phyloP scores from a whole-genome alignment of 768 basidiomycete species.

The Terana coerulea region DNA sequence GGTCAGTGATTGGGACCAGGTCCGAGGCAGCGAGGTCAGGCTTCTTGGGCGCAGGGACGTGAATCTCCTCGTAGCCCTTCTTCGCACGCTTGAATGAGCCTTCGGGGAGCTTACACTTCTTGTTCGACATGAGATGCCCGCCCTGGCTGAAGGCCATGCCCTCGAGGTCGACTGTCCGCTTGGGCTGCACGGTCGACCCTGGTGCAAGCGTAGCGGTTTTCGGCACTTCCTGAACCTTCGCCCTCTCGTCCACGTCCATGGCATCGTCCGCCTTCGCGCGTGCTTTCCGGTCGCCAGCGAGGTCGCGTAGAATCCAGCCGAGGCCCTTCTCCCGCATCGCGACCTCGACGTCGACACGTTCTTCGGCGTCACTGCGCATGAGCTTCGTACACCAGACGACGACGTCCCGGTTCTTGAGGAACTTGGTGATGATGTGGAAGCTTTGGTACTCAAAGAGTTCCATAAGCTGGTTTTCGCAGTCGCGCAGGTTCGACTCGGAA shows the following conservation, averaged over 20 bases:
- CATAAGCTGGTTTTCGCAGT: conserved; percentile 95
- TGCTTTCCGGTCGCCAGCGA: conserved; percentile 75
- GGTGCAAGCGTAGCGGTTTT: conserved; percentile 86
- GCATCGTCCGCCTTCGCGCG: conserved; percentile 50
- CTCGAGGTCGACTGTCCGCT: conserved; percentile 83
- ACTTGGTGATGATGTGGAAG: conserved; percentile 85
- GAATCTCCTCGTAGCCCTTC: conserved; percentile 98
- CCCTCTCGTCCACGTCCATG: conserved; percentile 77
- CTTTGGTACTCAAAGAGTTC: conserved; percentile 93
- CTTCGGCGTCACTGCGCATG: conserved; percentile 83
- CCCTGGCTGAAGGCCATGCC: conserved; percentile 96
- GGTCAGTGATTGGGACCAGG: conserved; percentile 60
- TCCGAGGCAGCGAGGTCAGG: conserved; percentile 53
- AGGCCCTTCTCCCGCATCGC: conserved; percentile 97
- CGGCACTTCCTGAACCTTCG: conserved; percentile 45
- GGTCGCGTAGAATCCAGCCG: conserved; percentile 90
- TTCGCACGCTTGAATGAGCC: conserved; percentile 95
- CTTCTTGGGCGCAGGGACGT: conserved; percentile 91
- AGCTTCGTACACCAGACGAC: conserved; percentile 98
- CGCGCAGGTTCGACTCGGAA: conserved; percentile 83
- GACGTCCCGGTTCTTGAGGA: conserved; percentile 94
- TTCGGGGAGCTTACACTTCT: conserved; percentile 95
- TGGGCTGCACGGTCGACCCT: conserved; percentile 84
- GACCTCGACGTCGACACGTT: conserved; percentile 90
- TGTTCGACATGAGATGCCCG: conserved; percentile 97